Percentiles rank a stretch among this genome's conserved stretches.
These are phyloP conservation scores for Eudorina sp. DNA, from an alignment of 139 green algal genomes.

Conservation along the genomic window DNA sequence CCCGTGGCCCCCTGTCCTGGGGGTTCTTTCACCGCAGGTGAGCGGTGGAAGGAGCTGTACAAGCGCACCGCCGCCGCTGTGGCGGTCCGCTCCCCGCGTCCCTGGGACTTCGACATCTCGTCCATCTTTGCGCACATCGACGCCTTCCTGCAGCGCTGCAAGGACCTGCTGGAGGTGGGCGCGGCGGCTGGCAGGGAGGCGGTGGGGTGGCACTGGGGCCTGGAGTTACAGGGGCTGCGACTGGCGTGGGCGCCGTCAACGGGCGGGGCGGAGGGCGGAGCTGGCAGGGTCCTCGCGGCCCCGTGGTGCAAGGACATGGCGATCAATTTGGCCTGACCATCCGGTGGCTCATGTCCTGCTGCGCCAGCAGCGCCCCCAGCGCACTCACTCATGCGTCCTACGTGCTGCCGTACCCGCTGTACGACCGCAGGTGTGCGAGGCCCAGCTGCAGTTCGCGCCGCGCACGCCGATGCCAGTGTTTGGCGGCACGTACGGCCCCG, in stretches of 20 bases:
- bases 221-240: too few relatives aligned
- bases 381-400: too few relatives aligned
- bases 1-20: too few relatives aligned
- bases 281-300: too few relatives aligned
- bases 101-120: conserved; percentile 81
- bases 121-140: conserved; percentile 92
- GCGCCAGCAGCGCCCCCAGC: too few relatives aligned
- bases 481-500: conserved; percentile 82
- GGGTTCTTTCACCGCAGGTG: conserved; percentile 60
- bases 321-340: too few relatives aligned
- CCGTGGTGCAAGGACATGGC: too few relatives aligned
- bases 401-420: too few relatives aligned
- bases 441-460: conserved; percentile 90
- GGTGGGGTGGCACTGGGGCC: too few relatives aligned
- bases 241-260: too few relatives aligned
- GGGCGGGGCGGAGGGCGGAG: too few relatives aligned
- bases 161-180: conserved; percentile 85
- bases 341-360: too few relatives aligned
- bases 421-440: conserved; percentile 77
- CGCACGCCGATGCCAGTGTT: conserved; percentile 78
- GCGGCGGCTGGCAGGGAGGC: neutral
- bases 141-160: conserved; percentile 92
- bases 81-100: conserved; percentile 40
- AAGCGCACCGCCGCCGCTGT: conserved; percentile 70
- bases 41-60: conserved; percentile 84